Conservation (phyloP, 2,329 filamentous ascomycete species). For the Fusarium tricinctum region DNA sequence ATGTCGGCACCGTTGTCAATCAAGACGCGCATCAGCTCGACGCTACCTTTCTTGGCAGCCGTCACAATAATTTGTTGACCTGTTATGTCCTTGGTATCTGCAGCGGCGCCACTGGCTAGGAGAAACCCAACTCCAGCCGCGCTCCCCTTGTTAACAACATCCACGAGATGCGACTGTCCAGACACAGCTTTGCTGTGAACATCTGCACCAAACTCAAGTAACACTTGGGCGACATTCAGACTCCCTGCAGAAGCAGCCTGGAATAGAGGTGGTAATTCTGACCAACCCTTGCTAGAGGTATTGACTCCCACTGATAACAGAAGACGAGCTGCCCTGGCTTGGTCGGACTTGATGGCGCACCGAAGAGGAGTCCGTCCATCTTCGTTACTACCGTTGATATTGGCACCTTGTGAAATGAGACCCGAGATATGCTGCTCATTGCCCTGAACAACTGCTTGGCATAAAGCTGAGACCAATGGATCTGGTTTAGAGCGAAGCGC, state of each 20-base stretch:
- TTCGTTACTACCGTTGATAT: constrained; percentile 14
- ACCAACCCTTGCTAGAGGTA: neutral
- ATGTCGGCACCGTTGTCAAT: constrained; percentile 3
- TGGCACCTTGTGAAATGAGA: constrained; percentile 3
- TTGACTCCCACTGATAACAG: constrained; percentile 12
- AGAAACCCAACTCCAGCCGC: neutral
- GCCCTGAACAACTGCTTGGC: constrained; percentile 1
- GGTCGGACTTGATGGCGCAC: constrained; percentile 1
- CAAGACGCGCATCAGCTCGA: neutral
- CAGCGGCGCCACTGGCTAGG: neutral
- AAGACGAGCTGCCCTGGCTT: neutral
- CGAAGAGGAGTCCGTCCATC: constrained; percentile 15
- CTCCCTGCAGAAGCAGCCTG: neutral
- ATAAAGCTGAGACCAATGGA: constrained; percentile 7
- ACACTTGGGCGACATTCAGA: neutral
- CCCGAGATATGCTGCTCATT: constrained; percentile 11
- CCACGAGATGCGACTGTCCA: neutral
- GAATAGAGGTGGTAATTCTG: constrained; percentile 1
- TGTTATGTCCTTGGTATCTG: neutral
- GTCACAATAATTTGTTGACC: neutral
- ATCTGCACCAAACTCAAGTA: constrained; percentile 2
- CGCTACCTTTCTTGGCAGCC: neutral
- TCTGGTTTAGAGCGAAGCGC: constrained; percentile 12
- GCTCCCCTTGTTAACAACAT: neutral
- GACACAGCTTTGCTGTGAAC: neutral